phyloP scores from a whole-genome alignment of 2,329 filamentous ascomycete species.

The Cryphonectria japonica region DNA sequence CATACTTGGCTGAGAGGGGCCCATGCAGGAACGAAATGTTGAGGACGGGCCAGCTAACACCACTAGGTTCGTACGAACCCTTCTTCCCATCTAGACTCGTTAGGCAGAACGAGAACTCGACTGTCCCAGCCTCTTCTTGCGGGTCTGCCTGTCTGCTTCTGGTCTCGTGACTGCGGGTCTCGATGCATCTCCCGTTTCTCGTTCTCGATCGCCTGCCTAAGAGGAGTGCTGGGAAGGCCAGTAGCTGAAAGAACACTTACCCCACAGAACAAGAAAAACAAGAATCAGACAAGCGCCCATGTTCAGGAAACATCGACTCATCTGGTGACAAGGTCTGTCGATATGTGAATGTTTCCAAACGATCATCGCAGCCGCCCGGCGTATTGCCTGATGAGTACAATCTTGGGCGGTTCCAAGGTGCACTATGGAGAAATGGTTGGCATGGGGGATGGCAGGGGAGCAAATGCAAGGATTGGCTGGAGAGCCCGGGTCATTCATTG shows the following conservation, averaged over 20 bases:
- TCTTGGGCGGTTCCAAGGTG: slow-evolving; percentile 19
- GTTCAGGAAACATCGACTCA: slow-evolving; percentile 3
- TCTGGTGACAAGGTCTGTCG: neutral
- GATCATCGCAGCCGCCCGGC: slow-evolving; percentile 10
- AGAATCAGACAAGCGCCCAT: slow-evolving; percentile 2
- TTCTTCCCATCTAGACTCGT: neutral
- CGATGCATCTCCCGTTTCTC: neutral
- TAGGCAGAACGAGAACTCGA: neutral
- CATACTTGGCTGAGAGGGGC: neutral
- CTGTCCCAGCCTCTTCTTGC: neutral
- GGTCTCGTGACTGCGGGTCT: neutral
- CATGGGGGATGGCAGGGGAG: slow-evolving; percentile 4
- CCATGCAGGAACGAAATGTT: slow-evolving; percentile 1
- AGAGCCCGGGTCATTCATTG: neutral
- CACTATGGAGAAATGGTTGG: slow-evolving; percentile 1
- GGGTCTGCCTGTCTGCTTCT: slow-evolving; percentile 10
- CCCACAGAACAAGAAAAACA: neutral
- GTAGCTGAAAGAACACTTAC: neutral
- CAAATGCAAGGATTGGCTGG: neutral
- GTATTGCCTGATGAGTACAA: slow-evolving; percentile 8
- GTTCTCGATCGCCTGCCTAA: too few species aligned
- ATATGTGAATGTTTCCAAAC: neutral
- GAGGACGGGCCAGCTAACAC: neutral
- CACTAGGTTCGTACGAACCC: neutral
- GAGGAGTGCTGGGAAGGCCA: neutral